Evolutionary conservation across 192 early-diverging fungal genomes (phyloP).

Genomic region (Linnemannia elongata): DNA sequence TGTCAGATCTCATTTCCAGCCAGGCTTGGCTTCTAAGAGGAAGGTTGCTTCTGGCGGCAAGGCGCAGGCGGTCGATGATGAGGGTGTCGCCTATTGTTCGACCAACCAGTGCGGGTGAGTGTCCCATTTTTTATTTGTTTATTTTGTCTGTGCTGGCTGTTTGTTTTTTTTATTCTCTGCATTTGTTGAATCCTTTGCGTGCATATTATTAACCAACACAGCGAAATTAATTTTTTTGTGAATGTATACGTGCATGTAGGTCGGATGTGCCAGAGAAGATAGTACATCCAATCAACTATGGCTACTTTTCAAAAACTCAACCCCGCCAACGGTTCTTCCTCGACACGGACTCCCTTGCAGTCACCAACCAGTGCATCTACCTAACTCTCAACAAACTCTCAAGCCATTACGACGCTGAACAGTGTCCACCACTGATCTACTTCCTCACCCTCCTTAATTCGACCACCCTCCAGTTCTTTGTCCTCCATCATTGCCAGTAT

Average conservation of each 20-base stretch:
- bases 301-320: slow-evolving; percentile 64
- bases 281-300: slow-evolving; percentile 72
- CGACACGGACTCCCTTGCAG: slow-evolving; percentile 54
- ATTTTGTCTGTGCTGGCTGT: neutral
- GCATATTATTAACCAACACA: no score
- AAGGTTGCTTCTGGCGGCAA: slow-evolving; percentile 20
- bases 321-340: slow-evolving; percentile 72
- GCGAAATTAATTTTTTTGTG: neutral
- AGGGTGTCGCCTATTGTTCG: slow-evolving; percentile 62
- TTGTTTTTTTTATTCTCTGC: slow-evolving; percentile 1
- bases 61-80: slow-evolving; percentile 20
- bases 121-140: no score
- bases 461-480: slow-evolving; percentile 64
- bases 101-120: slow-evolving; percentile 67
- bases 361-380: slow-evolving; percentile 75
- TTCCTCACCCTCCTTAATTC: slow-evolving; percentile 67
- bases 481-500: slow-evolving; percentile 63
- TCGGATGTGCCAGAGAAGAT: slow-evolving; percentile 63
- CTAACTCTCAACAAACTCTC: slow-evolving; percentile 38
- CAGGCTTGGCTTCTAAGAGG: slow-evolving; percentile 46
- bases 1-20: slow-evolving; percentile 62
- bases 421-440: slow-evolving; percentile 44
- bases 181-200: neutral
- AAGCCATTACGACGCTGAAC: slow-evolving; percentile 17
- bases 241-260: neutral